Conservation (phyloP, 352 stramenopile genomes). For the Elongisporangium anandrum region DNA sequence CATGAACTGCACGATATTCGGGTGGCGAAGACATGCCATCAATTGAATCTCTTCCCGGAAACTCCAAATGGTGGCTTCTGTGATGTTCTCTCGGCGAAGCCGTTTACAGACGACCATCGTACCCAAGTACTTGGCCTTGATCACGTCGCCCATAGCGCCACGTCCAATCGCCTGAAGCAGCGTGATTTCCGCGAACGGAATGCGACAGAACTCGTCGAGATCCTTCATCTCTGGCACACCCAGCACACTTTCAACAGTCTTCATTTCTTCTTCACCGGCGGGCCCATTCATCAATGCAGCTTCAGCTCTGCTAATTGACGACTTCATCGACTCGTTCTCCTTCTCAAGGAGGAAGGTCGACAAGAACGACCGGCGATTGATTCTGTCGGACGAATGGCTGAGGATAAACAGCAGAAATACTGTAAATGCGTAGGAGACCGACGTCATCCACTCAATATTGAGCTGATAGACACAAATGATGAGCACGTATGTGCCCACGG, state of each 20-base stretch:
- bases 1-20: constrained; percentile 89
- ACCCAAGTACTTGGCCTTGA: constrained; percentile 86
- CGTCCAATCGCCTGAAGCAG: constrained; percentile 77
- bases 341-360: constrained; percentile 82
- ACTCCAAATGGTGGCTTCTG: constrained; percentile 53
- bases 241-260: constrained; percentile 62
- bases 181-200: constrained; percentile 78
- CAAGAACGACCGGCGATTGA: constrained; percentile 77
- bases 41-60: constrained; percentile 87
- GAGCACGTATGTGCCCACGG: constrained; percentile 51
- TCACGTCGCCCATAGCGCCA: constrained; percentile 84
- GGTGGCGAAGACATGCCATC: constrained; percentile 81
- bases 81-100: constrained; percentile 83
- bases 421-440: constrained; percentile 54
- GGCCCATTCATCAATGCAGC: constrained; percentile 78
- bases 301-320: constrained; percentile 73
- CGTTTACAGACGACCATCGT: constrained; percentile 86
- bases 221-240: constrained; percentile 71
- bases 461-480: constrained; percentile 53
- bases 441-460: constrained; percentile 63
- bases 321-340: constrained; percentile 82
- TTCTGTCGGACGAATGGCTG: constrained; percentile 74
- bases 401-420: constrained; percentile 71
- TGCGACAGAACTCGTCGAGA: constrained; percentile 67
- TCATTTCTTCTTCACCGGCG: constrained; percentile 64